Base-by-base conservation (phyloP, 805 yeast species). In the Wickerhamiella australiensis region DNA sequence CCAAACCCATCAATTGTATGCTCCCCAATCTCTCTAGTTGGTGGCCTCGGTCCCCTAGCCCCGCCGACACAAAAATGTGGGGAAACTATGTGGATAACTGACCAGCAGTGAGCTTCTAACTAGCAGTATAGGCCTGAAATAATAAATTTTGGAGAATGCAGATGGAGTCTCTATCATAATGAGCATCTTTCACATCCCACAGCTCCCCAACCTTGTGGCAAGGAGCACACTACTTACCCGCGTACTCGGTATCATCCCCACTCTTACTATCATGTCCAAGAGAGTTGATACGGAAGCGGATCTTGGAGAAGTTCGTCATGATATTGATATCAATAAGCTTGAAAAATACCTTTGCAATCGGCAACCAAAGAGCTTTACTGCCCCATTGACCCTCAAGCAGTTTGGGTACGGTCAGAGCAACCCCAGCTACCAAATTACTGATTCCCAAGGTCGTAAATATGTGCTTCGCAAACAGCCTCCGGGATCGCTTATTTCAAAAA, bases 371-470 rank as follows among this genome's bases (percentile, higher is more conserved):
- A 50, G 46, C 52, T 63, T 47, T 55, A 53, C 38, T 17, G 57
- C 54, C 5, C 76, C 74, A 1, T 62, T 63, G 12, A 54, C 53
- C 0, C 59, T 76, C 40, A 64, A 70, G 52, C 84, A 78, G 61
- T 78, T 78, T 63, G 69, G 69, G 23, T 76, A 73, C 59, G 84
- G 84, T 13, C 84, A 78, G 59, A 74, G 79, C 1, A 78, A 78
- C 57, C 84, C 83, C 11, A 77, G 82, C 1, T 78, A 77, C 57
- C 68, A 74, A 25, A 49, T 77, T 22, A 62, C 59, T 1, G 79
- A 76, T 53, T 58, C 66, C 1, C 53, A 53, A 4, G 68, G 68
- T 0, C 62, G 59, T 25, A 63, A 67, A 37, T 71, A 68, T 49
- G 82, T 78, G 2, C 65, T 78, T 46, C 65, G 84, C 50, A 67